phyloP scores from a whole-genome alignment of 176 grass and related monocot genomes.

The Avena sativa region DNA sequence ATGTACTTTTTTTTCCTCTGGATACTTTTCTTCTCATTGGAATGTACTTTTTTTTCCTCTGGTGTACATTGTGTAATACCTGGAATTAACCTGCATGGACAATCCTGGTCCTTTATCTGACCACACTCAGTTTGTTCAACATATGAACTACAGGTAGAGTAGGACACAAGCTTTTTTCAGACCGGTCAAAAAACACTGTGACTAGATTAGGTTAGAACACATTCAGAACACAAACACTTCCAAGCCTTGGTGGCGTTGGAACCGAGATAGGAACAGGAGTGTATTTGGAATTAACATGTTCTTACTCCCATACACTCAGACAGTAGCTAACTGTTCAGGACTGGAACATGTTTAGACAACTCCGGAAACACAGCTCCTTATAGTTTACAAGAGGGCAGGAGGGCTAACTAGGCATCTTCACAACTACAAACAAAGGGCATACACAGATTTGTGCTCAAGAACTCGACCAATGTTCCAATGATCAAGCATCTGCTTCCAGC shows the following conservation, averaged over 20 bases:
- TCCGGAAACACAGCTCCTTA: conserved; percentile 42
- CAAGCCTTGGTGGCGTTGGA: conserved; percentile 31
- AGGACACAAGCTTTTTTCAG: background rate
- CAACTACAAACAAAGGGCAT: conserved; percentile 53
- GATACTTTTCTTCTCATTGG: too few species aligned
- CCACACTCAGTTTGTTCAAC: background rate
- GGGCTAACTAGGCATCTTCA: conserved; percentile 58
- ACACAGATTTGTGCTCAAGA: conserved; percentile 43
- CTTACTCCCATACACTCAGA: conserved; percentile 41
- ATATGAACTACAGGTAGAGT: background rate
- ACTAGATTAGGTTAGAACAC: conserved; percentile 15
- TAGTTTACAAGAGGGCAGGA: conserved; percentile 66
- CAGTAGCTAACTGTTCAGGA: conserved; percentile 35
- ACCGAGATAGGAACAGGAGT: conserved; percentile 18
- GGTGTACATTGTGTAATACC: too few species aligned
- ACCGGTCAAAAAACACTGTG: background rate
- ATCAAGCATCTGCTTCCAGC: conserved; percentile 70
- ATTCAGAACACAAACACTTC: conserved; percentile 15
- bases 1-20: too few species aligned
- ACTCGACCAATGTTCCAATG: conserved; percentile 25
- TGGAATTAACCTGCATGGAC: background rate
- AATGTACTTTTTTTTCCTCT: too few species aligned
- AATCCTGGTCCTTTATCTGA: background rate
- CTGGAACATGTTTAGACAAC: conserved; percentile 40
- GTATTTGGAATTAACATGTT: conserved; percentile 51